A percentile compares a stretch with the other conserved stretches of the same genome.
These are phyloP conservation scores for Parietichytrium sp. DNA, from an alignment of 108 stramenopile species.

Conservation along the genomic window DNA sequence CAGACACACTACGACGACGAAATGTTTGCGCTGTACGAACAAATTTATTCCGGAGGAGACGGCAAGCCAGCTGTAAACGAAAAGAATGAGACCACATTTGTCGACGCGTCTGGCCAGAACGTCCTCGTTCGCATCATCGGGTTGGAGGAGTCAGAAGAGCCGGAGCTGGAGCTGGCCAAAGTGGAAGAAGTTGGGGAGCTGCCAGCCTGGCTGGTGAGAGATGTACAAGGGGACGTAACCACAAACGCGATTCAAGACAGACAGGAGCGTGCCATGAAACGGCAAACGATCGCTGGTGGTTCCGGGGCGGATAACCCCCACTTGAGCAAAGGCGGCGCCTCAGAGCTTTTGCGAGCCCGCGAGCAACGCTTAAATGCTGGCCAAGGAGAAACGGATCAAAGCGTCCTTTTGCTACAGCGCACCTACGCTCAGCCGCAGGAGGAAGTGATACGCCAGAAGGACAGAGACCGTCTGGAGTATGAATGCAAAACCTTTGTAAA, in stretches of 20 bases:
- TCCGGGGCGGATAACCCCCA: no score
- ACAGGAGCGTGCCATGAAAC: background rate
- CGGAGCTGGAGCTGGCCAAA: background rate
- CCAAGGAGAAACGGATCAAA: no score
- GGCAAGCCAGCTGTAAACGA: no score
- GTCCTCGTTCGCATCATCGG: conserved; percentile 10
- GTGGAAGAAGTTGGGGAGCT: conserved; percentile 2
- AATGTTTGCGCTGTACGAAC: background rate
- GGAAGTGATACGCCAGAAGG: no score
- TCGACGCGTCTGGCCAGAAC: background rate
- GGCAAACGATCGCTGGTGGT: background rate
- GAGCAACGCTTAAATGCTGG: no score
- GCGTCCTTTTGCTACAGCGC: no score
- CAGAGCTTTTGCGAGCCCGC: no score
- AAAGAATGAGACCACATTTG: background rate
- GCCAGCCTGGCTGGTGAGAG: conserved; percentile 16
- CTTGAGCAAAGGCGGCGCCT: no score
- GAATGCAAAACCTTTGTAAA: no score
- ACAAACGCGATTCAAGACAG: background rate
- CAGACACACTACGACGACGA: background rate
- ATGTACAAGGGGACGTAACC: background rate
- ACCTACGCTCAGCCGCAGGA: no score
- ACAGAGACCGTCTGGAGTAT: no score
- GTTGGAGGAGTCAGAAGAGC: background rate
- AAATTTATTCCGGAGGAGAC: no score